A percentile compares a stretch with the other conserved stretches of the same genome.
These are phyloP conservation scores for Apostasia shenzhenica DNA, from an alignment of 106 monocot species.

Conservation along the genomic window DNA sequence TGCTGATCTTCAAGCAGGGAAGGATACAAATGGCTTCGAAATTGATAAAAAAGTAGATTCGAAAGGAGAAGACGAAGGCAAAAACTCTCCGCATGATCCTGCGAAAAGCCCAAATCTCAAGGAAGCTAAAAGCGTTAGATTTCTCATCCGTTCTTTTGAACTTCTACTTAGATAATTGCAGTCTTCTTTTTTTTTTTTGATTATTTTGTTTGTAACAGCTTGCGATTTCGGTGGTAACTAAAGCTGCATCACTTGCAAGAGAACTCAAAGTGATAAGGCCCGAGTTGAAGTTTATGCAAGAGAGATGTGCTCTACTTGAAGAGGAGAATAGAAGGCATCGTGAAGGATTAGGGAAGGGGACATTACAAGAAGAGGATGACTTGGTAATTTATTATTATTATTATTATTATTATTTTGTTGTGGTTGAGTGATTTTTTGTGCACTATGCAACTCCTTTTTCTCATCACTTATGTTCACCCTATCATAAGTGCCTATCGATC, in stretches of 20 bases:
- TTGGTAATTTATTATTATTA: conserved; percentile 35
- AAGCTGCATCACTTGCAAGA: conserved; percentile 63
- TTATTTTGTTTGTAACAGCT: conserved; percentile 33
- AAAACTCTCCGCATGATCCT: conserved; percentile 5
- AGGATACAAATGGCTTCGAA: not conserved
- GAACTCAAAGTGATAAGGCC: conserved; percentile 70
- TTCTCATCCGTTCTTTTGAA: not conserved
- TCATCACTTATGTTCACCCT: not conserved
- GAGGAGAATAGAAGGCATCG: conserved; percentile 83
- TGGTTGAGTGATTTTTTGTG: not conserved
- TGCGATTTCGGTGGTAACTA: conserved; percentile 68
- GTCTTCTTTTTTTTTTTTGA: not conserved
- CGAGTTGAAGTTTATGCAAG: conserved; percentile 65
- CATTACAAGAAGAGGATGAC: conserved; percentile 74
- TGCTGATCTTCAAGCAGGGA: not conserved
- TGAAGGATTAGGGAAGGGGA: conserved; percentile 47
- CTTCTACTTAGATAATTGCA: not conserved
- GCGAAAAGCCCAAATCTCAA: conserved; percentile 34
- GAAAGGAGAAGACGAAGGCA: conserved; percentile 4
- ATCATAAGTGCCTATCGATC: not conserved
- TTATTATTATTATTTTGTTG: not conserved
- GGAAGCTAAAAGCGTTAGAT: conserved; percentile 50
- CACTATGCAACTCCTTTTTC: not conserved
- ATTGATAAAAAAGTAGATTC: not conserved
- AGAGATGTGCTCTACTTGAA: conserved; percentile 68